Percentiles rank a stretch among this genome's conserved stretches.
These are phyloP conservation scores for Alternaria panax DNA, from an alignment of 2,329 filamentous ascomycete species.

Conservation along the genomic window DNA sequence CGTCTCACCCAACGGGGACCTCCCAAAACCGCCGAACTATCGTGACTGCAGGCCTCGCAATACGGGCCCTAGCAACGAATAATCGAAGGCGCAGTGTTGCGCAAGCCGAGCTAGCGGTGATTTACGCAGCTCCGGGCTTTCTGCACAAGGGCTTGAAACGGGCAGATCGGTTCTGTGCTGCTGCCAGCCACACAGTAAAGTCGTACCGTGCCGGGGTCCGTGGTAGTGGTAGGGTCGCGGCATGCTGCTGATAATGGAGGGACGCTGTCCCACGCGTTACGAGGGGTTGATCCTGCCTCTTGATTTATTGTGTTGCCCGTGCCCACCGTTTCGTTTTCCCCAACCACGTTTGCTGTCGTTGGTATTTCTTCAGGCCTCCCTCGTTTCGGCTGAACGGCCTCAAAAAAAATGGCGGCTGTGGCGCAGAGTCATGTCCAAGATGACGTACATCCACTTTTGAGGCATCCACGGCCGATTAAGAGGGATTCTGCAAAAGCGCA, in stretches of 20 bases:
- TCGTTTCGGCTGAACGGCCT: slow-evolving; percentile 12
- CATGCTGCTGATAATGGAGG: slow-evolving; percentile 32
- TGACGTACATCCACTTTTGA: slow-evolving; percentile 33
- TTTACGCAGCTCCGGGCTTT: slow-evolving; percentile 19
- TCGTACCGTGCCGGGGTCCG: slow-evolving; percentile 29
- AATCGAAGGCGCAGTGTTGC: slow-evolving; percentile 32
- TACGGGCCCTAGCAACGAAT: slow-evolving; percentile 30
- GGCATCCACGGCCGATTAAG: slow-evolving; percentile 36
- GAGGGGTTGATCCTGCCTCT: slow-evolving; percentile 25
- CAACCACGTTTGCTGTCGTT: slow-evolving; percentile 13
- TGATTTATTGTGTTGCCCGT: slow-evolving; percentile 28
- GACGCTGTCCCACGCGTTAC: slow-evolving; percentile 31
- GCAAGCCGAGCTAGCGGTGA: slow-evolving; percentile 30
- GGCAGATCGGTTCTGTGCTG: slow-evolving; percentile 27
- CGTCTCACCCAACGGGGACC: slow-evolving; percentile 15
- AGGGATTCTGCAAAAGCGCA: slow-evolving; percentile 38
- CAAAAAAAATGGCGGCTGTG: slow-evolving; percentile 26
- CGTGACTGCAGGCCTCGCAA: slow-evolving; percentile 24
- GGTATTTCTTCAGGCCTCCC: slow-evolving; percentile 10
- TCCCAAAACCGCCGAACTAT: slow-evolving; percentile 13
- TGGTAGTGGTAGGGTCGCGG: slow-evolving; percentile 20
- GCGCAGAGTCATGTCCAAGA: slow-evolving; percentile 28
- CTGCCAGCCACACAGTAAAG: slow-evolving; percentile 28
- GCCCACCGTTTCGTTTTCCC: slow-evolving; percentile 16
- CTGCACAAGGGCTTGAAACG: slow-evolving; percentile 35